A percentile compares a stretch with the other conserved stretches of the same genome.
Conservation (phyloP, 1,284 basidiomycete genomes). For the Albatrellus sp. region DNA sequence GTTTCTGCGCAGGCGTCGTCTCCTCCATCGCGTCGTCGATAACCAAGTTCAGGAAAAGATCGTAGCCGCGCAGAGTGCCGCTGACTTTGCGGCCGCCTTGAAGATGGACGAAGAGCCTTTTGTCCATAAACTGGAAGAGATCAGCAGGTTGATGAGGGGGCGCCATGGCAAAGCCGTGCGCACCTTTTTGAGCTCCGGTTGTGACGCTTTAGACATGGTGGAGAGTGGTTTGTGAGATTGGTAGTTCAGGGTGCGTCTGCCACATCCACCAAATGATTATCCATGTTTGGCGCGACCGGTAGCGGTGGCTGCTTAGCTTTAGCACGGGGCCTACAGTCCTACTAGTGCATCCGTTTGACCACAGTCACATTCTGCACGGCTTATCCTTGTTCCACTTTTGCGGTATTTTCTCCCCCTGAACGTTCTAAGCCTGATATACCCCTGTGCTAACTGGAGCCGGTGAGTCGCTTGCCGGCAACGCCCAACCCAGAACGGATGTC, state of each 20-base stretch:
- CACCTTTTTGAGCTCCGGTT: slow-evolving; percentile 92
- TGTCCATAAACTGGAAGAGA: slow-evolving; percentile 86
- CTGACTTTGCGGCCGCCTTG: slow-evolving; percentile 95
- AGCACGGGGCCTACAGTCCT: too few species aligned
- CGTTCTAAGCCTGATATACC: not conserved
- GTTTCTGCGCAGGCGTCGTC: slow-evolving; percentile 79
- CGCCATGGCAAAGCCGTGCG: slow-evolving; percentile 2
- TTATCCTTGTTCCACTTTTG: not conserved
- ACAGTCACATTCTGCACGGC: not conserved
- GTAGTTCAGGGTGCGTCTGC: slow-evolving; percentile 1
- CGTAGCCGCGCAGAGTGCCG: slow-evolving; percentile 92
- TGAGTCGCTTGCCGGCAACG: not conserved
- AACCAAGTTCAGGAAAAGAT: slow-evolving; percentile 97
- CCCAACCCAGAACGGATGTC: not conserved
- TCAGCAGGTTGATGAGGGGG: not conserved
- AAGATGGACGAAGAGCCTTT: slow-evolving; percentile 88
- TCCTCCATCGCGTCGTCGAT: slow-evolving; percentile 95
- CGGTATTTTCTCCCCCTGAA: not conserved
- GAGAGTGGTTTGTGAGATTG: slow-evolving; percentile 7
- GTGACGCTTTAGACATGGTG: slow-evolving; percentile 81
- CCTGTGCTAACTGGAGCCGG: not conserved
- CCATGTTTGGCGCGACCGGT: slow-evolving; percentile 3
- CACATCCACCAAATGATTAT: not conserved
- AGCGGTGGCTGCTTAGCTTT: not conserved
- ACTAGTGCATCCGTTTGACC: too few species aligned